These are phyloP conservation scores for Rhamnella rubrinervis DNA, from an alignment of 331 rosid species.

Conservation along the genomic window DNA sequence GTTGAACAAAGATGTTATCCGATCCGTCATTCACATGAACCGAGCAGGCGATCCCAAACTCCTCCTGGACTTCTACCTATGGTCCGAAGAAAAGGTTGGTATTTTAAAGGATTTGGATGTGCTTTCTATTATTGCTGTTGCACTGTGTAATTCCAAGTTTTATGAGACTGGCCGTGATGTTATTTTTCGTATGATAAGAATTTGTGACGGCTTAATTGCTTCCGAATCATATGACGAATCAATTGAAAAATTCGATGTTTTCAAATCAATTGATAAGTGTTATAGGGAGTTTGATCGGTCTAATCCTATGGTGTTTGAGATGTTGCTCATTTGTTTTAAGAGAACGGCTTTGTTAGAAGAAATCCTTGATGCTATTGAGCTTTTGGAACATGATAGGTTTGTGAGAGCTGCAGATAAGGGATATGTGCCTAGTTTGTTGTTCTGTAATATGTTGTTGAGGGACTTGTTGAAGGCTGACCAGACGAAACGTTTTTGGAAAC, in stretches of 20 bases:
- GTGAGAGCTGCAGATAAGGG: constrained; percentile 14
- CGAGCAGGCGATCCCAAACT: background rate
- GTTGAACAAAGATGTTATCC: background rate
- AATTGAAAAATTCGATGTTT: no score
- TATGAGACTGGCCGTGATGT: background rate
- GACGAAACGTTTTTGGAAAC: constrained; percentile 45
- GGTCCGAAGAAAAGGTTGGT: background rate
- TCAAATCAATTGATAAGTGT: no score
- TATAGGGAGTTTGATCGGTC: constrained; percentile 5
- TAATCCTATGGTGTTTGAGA: constrained; percentile 37
- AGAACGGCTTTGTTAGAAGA: constrained; percentile 32
- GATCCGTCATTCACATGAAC: no score
- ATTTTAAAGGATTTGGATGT: background rate
- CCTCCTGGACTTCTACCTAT: background rate
- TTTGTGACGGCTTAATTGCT: background rate
- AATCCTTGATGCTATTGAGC: constrained; percentile 23
- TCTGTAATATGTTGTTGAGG: constrained; percentile 42
- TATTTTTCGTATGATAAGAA: constrained; percentile 35
- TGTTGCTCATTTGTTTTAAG: constrained; percentile 39
- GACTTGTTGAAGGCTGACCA: constrained; percentile 40
- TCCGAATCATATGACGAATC: no score
- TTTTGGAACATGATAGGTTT: constrained; percentile 8
- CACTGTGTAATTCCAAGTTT: background rate
- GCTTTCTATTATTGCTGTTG: background rate
- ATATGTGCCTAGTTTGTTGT: constrained; percentile 30